Conservation (phyloP, 2,329 filamentous ascomycete genomes). For the Penicillium brasilianum region DNA sequence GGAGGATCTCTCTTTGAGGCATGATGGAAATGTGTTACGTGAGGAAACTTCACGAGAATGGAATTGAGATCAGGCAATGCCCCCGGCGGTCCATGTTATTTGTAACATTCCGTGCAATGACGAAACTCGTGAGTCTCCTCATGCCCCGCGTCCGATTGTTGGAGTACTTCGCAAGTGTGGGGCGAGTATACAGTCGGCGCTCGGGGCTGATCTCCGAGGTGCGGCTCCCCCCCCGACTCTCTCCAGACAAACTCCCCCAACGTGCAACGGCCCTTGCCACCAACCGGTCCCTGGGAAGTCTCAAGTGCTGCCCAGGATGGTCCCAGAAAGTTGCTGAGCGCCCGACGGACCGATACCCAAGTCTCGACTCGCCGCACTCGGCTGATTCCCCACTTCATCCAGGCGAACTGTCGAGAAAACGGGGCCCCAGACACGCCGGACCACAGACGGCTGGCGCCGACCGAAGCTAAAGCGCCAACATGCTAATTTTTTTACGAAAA, state of each 20-base stretch:
- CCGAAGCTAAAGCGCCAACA: slow-evolving; percentile 1
- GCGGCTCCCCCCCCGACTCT: not conserved
- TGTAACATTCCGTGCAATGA: slow-evolving; percentile 19
- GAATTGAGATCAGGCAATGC: slow-evolving; percentile 4
- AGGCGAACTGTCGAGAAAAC: not conserved
- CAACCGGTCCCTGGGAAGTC: not conserved
- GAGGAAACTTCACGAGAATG: slow-evolving; percentile 10
- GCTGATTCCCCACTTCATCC: not conserved
- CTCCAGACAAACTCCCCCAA: not conserved
- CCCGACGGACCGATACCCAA: not conserved
- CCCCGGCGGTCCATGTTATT: slow-evolving; percentile 25
- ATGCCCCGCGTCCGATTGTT: slow-evolving; percentile 14
- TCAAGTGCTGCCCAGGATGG: not conserved
- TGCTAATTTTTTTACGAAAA: not conserved
- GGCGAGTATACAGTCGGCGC: slow-evolving; percentile 31
- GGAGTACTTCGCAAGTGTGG: slow-evolving; percentile 7
- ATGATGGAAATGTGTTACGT: slow-evolving; percentile 39
- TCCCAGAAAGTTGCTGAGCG: not conserved
- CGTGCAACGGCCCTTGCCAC: not conserved
- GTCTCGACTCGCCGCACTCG: not conserved
- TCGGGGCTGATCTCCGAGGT: slow-evolving; percentile 39
- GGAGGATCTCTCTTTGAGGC: slow-evolving; percentile 57
- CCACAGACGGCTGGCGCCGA: not conserved
- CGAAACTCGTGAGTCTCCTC: not conserved
- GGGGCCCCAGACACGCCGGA: slow-evolving; percentile 8